Conservation (phyloP, 176 grass and related monocot genomes). For the Musa schizocarpa region DNA sequence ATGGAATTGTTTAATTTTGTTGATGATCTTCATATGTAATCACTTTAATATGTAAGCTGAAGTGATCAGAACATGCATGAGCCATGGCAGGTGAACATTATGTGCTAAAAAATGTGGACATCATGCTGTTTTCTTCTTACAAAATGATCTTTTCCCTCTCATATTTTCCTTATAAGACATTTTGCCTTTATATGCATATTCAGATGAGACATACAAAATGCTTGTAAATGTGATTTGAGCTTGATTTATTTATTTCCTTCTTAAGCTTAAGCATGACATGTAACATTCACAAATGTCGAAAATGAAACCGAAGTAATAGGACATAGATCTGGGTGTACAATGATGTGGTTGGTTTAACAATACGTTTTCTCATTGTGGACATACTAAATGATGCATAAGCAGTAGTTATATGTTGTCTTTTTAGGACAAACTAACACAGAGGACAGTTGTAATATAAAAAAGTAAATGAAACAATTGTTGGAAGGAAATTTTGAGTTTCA, state of each 20-base stretch:
- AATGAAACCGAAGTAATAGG: not conserved
- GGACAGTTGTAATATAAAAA: too few species aligned
- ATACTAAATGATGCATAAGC: not conserved
- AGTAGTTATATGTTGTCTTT: not conserved
- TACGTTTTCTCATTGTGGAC: not conserved
- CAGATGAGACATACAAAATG: not conserved
- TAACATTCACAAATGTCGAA: not conserved
- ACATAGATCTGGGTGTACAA: not conserved
- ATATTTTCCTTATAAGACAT: too few species aligned
- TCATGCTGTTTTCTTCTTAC: not conserved
- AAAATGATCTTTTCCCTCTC: not conserved
- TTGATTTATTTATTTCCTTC: not conserved
- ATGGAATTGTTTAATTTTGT: not conserved
- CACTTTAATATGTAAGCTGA: too few species aligned
- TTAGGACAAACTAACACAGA: not conserved
- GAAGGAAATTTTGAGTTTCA: too few species aligned
- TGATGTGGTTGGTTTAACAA: not conserved
- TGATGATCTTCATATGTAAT: not conserved
- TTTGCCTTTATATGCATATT: too few species aligned
- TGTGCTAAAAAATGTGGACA: not conserved
- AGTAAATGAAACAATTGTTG: too few species aligned
- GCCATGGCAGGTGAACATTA: too few species aligned
- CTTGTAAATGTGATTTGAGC: not conserved
- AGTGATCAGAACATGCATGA: too few species aligned
- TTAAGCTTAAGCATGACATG: not conserved